Base-by-base conservation (phyloP, 805 yeast species). In the Metschnikowia cubensis region DNA sequence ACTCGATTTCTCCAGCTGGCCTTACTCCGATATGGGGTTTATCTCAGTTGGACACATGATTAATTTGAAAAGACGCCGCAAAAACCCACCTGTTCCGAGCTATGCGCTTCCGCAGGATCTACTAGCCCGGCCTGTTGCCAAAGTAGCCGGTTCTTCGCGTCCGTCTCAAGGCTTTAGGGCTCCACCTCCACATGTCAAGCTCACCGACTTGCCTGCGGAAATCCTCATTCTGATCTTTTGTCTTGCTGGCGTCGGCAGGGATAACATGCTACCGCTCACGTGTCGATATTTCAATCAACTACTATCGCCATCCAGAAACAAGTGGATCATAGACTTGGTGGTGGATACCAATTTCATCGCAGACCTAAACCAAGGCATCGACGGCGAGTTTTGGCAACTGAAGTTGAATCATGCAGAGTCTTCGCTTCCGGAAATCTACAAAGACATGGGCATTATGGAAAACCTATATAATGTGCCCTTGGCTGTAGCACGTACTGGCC, bases 171-270 rank as follows among this genome's bases (percentile, higher is more conserved):
- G 25, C 18, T 15, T 18, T 11, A 29, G 22, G 13, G 37, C 42
- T 17, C 48, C 38, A 3, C 35, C 42, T n/a, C 35, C n/a, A 17
- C 38, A 37, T 3, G 29, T 35, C 31, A 44, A 54, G 42, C 51
- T 76, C 10, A 68, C 67, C 35, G 57, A 60, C 13, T 60, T 80
- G 11, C 83, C 84, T 1, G 47, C 59, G 2, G 82, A 79, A 49
- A 48, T 80, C 2, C 51, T 78, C 2, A 68, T 63, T 22, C 59
- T 58, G 37, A 69, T 80, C 8, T 73, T 76, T 56, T 57, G 70
- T 2, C 52, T 54, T n/a, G 61, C 76, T 2, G 74, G 73, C 1
- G 60, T 69, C 8, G 59, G 56, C 14, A 10, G 22, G 4, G 35
- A 47, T 15, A 70, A 69, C 48, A 51, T 50, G 3, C 63, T 79